phyloP scores from a whole-genome alignment of 73 alveolate genomes.

The Symbiodinium natans region DNA sequence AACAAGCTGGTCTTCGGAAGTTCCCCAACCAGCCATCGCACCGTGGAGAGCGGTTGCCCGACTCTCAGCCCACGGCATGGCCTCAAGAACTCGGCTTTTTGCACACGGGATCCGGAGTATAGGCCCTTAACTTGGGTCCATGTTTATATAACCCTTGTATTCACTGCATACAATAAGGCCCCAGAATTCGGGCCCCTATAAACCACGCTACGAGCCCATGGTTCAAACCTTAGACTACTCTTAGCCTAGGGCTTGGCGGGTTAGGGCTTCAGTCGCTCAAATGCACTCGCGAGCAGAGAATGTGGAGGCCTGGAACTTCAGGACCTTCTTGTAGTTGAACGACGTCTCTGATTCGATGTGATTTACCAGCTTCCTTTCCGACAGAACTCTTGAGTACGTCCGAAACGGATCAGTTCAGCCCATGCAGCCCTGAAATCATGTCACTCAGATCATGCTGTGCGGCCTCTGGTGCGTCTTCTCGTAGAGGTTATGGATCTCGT shows the following conservation, averaged over 20 bases:
- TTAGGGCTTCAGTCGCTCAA: no score
- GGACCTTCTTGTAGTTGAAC: constrained; percentile 84
- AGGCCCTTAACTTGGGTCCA: background rate
- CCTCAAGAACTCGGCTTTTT: background rate
- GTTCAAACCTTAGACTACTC: no score
- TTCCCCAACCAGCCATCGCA: constrained; percentile 93
- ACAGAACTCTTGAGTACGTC: background rate
- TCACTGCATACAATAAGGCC: no score
- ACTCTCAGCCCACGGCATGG: constrained; percentile 88
- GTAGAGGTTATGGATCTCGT: constrained; percentile 73
- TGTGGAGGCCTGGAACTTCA: constrained; percentile 38
- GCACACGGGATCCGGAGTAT: background rate
- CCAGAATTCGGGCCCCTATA: no score
- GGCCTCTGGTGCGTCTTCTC: constrained; percentile 74
- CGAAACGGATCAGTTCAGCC: background rate
- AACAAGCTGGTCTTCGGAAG: constrained; percentile 89
- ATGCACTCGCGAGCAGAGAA: no score
- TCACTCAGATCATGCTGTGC: no score
- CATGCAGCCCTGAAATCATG: background rate
- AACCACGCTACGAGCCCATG: no score
- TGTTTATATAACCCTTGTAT: no score
- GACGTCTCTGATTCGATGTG: constrained; percentile 84
- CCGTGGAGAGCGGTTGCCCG: constrained; percentile 90
- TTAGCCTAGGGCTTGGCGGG: no score
- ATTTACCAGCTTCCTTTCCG: constrained; percentile 67